phyloP scores from a whole-genome alignment of 192 early-diverging fungal genomes.

The Coemansia sp. region DNA sequence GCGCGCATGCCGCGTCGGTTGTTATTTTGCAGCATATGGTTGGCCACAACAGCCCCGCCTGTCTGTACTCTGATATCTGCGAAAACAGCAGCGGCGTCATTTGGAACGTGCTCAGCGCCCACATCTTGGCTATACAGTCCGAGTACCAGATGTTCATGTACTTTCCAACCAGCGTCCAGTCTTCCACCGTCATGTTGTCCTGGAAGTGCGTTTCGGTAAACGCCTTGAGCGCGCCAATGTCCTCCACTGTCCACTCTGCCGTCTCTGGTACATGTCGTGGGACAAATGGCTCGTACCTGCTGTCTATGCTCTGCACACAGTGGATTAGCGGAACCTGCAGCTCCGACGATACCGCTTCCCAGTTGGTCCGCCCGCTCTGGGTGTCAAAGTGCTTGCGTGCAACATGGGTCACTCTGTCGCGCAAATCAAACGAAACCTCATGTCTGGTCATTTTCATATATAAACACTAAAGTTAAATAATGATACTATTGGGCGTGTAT shows the following conservation, averaged over 20 bases:
- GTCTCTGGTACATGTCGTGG: constrained; percentile 16
- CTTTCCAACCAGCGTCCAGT: constrained; percentile 44
- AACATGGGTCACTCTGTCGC: constrained; percentile 14
- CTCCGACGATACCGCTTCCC: constrained; percentile 34
- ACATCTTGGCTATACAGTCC: constrained; percentile 49
- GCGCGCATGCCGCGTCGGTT: neutral
- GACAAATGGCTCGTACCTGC: neutral
- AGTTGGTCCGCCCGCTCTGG: constrained; percentile 19
- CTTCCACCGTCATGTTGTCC: constrained; percentile 28
- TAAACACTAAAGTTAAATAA: neutral
- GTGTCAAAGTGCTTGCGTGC: constrained; percentile 13
- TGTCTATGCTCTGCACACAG: constrained; percentile 32
- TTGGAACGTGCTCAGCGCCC: constrained; percentile 31
- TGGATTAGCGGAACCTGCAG: constrained; percentile 28
- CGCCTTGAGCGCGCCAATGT: constrained; percentile 26
- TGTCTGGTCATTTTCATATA: neutral
- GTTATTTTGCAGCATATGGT: constrained; percentile 26
- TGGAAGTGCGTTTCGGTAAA: constrained; percentile 41
- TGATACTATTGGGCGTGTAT: too few relatives aligned
- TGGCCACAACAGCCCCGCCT: constrained; percentile 38
- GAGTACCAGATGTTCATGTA: constrained; percentile 48
- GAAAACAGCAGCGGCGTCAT: constrained; percentile 37
- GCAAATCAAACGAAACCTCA: neutral
- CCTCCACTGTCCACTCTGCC: constrained; percentile 29
- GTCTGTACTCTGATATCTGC: constrained; percentile 35